Conservation (phyloP, 1,284 basidiomycete genomes). For the Heliocybe sulcata region DNA sequence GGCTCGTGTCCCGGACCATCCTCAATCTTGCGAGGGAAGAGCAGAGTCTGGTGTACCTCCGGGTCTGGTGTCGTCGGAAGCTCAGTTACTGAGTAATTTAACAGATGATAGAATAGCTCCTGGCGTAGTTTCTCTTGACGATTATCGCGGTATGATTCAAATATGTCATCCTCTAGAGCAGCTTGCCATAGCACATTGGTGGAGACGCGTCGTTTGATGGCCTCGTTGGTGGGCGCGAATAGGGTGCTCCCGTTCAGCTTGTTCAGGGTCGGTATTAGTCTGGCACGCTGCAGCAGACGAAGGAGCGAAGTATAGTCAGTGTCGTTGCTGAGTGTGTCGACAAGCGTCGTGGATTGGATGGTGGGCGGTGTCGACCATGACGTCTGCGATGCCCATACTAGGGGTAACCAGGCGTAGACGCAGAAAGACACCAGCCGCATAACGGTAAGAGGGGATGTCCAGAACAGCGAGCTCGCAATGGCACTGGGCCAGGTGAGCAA, state of each 20-base stretch:
- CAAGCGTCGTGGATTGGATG: constrained; percentile 48
- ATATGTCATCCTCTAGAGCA: constrained; percentile 32
- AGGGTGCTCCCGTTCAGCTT: constrained; percentile 77
- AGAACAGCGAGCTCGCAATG: constrained; percentile 16
- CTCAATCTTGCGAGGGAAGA: constrained; percentile 54
- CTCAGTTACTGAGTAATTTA: constrained; percentile 73
- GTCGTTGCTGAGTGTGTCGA: constrained; percentile 75
- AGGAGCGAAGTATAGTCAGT: constrained; percentile 79
- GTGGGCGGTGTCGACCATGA: constrained; percentile 8
- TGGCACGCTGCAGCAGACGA: constrained; percentile 76
- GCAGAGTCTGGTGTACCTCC: constrained; percentile 54
- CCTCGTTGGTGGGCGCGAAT: constrained; percentile 94
- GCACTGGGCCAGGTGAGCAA: not conserved
- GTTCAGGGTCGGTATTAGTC: constrained; percentile 89
- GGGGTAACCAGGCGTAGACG: not conserved
- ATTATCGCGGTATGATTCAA: constrained; percentile 58
- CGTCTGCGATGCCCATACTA: not conserved
- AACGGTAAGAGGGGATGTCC: constrained; percentile 13
- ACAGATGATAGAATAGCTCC: constrained; percentile 90
- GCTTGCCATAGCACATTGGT: constrained; percentile 40
- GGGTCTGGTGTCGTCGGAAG: constrained; percentile 33
- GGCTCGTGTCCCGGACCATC: constrained; percentile 56
- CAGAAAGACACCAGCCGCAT: not conserved
- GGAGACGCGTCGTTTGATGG: constrained; percentile 51
- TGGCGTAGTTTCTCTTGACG: constrained; percentile 81